phyloP scores from a whole-genome alignment of 805 yeast genomes.

The Pichia nakasei region DNA sequence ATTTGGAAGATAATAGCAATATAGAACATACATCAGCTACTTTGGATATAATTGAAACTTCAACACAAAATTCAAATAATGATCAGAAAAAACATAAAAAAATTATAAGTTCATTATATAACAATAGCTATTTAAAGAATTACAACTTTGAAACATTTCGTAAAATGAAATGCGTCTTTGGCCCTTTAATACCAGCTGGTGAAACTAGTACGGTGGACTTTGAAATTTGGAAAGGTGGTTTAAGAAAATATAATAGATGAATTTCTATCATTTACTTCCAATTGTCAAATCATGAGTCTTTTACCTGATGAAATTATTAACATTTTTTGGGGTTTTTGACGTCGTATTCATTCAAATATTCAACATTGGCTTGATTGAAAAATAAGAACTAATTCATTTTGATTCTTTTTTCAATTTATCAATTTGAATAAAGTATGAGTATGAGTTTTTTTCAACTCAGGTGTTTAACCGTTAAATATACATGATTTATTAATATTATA shows the following conservation, averaged over 20 bases:
- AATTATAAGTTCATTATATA: slow-evolving; percentile 17
- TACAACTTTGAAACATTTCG: slow-evolving; percentile 26
- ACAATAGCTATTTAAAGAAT: slow-evolving; percentile 25
- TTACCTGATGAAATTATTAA: no score
- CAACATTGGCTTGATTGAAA: no score
- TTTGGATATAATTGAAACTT: slow-evolving; percentile 1
- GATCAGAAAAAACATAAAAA: slow-evolving; percentile 7
- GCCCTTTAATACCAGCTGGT: slow-evolving; percentile 19
- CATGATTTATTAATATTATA: no score
- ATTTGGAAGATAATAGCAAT: background rate
- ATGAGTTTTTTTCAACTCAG: no score
- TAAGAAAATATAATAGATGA: slow-evolving; percentile 14
- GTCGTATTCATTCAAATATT: no score
- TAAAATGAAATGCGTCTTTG: slow-evolving; percentile 22
- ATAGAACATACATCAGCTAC: background rate
- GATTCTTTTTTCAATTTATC: no score
- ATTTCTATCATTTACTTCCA: no score
- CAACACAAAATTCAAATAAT: slow-evolving; percentile 2
- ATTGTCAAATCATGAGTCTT: no score
- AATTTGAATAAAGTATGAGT: no score
- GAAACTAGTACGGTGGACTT: slow-evolving; percentile 16
- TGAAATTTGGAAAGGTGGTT: slow-evolving; percentile 32
- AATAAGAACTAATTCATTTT: no score
- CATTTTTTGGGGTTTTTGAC: no score
- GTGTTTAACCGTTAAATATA: no score